Conservation (phyloP, 2,329 filamentous ascomycete species). For the Chrysoporthe cubensis region DNA sequence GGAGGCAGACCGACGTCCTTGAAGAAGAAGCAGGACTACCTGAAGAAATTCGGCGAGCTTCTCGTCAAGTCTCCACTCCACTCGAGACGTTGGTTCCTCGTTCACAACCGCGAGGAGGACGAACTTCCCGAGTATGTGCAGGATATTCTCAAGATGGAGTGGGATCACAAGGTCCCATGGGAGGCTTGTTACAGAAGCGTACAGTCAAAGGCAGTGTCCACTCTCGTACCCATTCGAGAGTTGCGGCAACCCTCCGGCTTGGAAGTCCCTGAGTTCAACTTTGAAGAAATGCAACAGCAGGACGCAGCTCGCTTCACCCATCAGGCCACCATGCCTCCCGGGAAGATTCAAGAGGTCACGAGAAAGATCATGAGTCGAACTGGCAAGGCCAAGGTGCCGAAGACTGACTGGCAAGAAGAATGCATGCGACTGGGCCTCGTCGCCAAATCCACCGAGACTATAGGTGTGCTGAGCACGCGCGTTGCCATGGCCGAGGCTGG, state of each 20-base stretch:
- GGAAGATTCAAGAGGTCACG: not conserved
- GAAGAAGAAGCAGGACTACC: not conserved
- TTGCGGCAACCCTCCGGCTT: not conserved
- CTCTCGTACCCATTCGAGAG: slow-evolving; percentile 17
- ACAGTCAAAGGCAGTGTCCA: not conserved
- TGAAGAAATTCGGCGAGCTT: slow-evolving; percentile 6
- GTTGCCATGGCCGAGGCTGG: slow-evolving; percentile 11
- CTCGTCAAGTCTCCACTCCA: slow-evolving; percentile 25
- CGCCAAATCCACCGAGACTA: slow-evolving; percentile 9
- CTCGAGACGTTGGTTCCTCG: slow-evolving; percentile 22
- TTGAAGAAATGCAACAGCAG: not conserved
- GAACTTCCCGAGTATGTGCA: not conserved
- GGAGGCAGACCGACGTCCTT: not conserved
- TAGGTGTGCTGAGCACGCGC: slow-evolving; percentile 7
- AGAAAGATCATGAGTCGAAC: not conserved
- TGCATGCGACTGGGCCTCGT: slow-evolving; percentile 23
- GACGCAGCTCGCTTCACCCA: not conserved
- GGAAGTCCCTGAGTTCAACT: not conserved
- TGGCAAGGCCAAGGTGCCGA: slow-evolving; percentile 5
- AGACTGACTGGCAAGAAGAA: slow-evolving; percentile 24
- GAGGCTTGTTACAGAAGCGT: not conserved
- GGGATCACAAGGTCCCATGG: slow-evolving; percentile 23
- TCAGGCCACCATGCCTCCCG: not conserved
- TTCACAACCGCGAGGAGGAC: not conserved
- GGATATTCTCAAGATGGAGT: slow-evolving; percentile 21